These are phyloP conservation scores for Dillenia suffruticosa DNA, from an alignment of 164 flowering plant genomes.

Conservation along the genomic window DNA sequence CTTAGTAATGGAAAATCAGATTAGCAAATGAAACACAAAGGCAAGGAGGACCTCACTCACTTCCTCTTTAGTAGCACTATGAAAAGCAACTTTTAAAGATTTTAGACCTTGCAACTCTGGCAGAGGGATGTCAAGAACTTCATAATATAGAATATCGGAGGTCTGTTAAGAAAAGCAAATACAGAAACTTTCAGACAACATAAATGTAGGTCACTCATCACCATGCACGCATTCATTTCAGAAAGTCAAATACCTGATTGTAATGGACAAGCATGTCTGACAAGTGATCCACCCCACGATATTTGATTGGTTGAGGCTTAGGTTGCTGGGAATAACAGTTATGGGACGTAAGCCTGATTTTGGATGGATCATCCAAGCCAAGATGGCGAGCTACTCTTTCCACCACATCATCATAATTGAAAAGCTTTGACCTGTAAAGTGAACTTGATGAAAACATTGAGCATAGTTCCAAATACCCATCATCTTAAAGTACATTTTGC, in stretches of 20 bases:
- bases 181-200: conserved; percentile 1
- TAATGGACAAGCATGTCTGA: conserved; percentile 90
- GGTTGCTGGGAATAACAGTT: conserved; percentile 97
- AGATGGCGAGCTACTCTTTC: conserved; percentile 76
- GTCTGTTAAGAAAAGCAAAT: conserved; percentile 37
- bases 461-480: too few species aligned
- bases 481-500: background rate
- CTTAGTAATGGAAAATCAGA: too few species aligned
- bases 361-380: conserved; percentile 89
- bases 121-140: conserved; percentile 88
- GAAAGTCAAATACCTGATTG: conserved; percentile 58
- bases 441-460: too few species aligned
- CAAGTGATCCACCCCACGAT: conserved; percentile 78
- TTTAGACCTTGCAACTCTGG: conserved; percentile 91
- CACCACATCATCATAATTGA: conserved; percentile 89
- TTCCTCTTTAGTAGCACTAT: conserved; percentile 80
- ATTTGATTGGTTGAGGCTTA: conserved; percentile 88
- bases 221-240: too few species aligned
- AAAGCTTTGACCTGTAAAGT: conserved; percentile 65
- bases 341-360: conserved; percentile 88
- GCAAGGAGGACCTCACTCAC: conserved; percentile 28
- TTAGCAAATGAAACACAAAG: background rate
- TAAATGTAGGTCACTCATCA: too few species aligned
- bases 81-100: conserved; percentile 87
- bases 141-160: conserved; percentile 89